Base-by-base conservation (phyloP, 164 flowering plant species). In the Macadamia tetraphylla region DNA sequence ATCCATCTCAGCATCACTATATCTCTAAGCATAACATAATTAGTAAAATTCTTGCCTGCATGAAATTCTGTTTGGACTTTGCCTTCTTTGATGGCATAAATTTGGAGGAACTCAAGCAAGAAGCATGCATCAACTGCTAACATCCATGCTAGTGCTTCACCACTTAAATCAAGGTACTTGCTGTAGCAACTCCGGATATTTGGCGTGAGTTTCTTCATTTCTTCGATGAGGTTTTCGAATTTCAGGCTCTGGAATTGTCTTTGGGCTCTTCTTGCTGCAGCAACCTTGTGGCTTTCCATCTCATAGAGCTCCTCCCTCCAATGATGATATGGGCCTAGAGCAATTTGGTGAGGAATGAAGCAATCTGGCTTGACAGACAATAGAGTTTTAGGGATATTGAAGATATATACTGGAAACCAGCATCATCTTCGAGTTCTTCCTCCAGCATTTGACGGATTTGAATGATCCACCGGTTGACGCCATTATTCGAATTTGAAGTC, bases 401-500 rank as follows among this genome's bases (percentile, higher is more conserved):
- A 61, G 58, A 86, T 85, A 71, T 76, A 61, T 2, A 81, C 80
- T 0, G 84, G 46, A 71, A 48, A 8, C 78, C 79, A 1, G 1
- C 56, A 1, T 79, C 79, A 6, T 84, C 82, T 32, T 84, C 88
- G 0, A 67, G 57, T 29, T 85, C 86, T 53, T 85, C 86, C 1
- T 85, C 81, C 0, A 84, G 81, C n/a, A 74, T 72, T 63, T 58
- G 67, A 0, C 83, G 84, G 58, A 88, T 84, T 9, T 77, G 80
- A 17, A 70, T 74, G 17, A 87, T 68, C 89, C 92, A 87, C 46
- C 68, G 71, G 18, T 18, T 0, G 23, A 80, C 79, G 44, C 29
- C 55, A 11, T 74, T 30, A n/a, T 59, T 66, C 1, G 69, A 67
- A 23, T 29, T 69, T 9, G 67, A 60, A 51, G 65, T 32, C 66